Evolutionary conservation across 306 rosid genomes (phyloP).

Genomic region (Herpetospermum pedunculosum): DNA sequence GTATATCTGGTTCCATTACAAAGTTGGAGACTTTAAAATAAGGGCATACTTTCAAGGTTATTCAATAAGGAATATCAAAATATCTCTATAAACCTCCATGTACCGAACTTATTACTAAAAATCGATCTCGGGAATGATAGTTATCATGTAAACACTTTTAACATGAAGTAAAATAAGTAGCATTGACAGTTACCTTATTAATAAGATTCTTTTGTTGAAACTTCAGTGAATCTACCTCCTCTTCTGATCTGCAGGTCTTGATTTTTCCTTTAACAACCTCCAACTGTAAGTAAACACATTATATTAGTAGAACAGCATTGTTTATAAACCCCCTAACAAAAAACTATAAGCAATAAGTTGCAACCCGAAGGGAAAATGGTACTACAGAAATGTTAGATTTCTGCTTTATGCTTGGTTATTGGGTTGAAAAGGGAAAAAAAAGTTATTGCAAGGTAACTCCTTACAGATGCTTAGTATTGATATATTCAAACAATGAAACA

Average conservation of each 20-base stretch:
- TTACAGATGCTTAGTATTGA: no score
- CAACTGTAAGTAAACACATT: conserved; percentile 40
- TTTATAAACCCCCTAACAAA: background rate
- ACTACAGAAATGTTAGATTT: background rate
- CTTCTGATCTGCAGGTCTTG: conserved; percentile 50
- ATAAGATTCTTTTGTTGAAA: conserved; percentile 66
- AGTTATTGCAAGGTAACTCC: no score
- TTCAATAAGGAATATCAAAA: background rate
- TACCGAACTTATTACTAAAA: background rate
- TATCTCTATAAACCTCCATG: background rate
- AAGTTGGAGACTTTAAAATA: background rate
- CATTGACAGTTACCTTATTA: conserved; percentile 48
- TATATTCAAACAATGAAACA: no score
- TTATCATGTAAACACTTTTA: background rate
- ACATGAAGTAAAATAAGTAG: background rate
- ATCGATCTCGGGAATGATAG: background rate
- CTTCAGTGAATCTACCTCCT: conserved; percentile 67
- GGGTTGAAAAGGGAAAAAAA: background rate
- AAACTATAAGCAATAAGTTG: background rate
- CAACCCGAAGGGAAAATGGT: background rate
- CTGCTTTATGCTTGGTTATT: background rate
- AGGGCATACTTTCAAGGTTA: background rate
- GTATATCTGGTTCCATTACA: conserved; percentile 50
- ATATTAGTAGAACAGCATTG: background rate
- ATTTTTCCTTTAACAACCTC: conserved; percentile 65